A percentile compares a stretch with the other conserved stretches of the same genome.
Conservation (phyloP, 2,329 filamentous ascomycete genomes). For the Penicillium sp. region DNA sequence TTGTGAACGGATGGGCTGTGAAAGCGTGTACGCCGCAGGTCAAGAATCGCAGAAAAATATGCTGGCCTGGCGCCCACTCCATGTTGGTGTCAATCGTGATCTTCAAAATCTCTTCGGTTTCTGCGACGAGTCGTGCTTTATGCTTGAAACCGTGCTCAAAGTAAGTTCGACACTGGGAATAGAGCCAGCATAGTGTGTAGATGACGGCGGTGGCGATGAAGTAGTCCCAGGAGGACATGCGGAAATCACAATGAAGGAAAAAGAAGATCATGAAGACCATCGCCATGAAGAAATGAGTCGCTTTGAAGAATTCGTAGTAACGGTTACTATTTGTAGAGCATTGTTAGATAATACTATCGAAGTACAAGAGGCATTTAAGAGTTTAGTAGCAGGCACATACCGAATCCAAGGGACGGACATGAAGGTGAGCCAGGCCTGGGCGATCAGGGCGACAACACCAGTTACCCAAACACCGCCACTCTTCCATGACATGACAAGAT, state of each 20-base stretch:
- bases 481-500: conserved; percentile 52
- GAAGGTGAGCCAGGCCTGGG: conserved; percentile 60
- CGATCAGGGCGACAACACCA: conserved; percentile 58
- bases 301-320: conserved; percentile 66
- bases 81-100: conserved; percentile 51
- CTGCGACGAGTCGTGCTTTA: conserved; percentile 48
- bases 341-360: background rate
- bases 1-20: conserved; percentile 60
- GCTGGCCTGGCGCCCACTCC: conserved; percentile 58
- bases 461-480: conserved; percentile 56
- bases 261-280: conserved; percentile 62
- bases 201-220: conserved; percentile 61
- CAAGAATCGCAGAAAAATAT: conserved; percentile 59
- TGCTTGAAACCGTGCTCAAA: conserved; percentile 54
- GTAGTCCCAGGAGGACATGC: conserved; percentile 63
- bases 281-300: conserved; percentile 57
- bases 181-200: conserved; percentile 54
- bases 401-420: conserved; percentile 32
- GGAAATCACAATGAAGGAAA: conserved; percentile 64
- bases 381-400: conserved; percentile 11
- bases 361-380: background rate
- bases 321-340: conserved; percentile 45
- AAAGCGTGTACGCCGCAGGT: conserved; percentile 47
- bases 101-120: conserved; percentile 48
- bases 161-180: conserved; percentile 52